Evolutionary conservation across 2,329 filamentous ascomycete genomes (phyloP).

Genomic region (Neophaeococcomyces aloes): DNA sequence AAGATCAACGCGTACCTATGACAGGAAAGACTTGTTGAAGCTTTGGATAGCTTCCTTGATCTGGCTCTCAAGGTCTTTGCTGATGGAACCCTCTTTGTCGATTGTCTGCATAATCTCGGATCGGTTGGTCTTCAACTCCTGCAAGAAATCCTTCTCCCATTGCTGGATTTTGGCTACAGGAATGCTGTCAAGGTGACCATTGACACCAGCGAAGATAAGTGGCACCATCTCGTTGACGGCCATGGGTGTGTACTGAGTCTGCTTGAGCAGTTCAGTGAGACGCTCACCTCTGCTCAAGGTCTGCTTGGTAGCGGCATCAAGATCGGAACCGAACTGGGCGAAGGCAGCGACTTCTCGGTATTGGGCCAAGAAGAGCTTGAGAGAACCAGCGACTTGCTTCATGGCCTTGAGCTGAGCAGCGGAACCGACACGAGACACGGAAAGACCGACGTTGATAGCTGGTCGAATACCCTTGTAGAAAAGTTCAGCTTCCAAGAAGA

Average conservation of each 20-base stretch:
- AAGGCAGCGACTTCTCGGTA: conserved; percentile 99
- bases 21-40: conserved; percentile 93
- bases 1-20: conserved; percentile 22
- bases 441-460: conserved; percentile 99
- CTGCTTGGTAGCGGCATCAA: conserved; percentile 98
- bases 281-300: conserved; percentile 96
- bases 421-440: conserved; percentile 98
- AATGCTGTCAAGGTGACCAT: conserved; percentile 80
- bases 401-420: conserved; percentile 99
- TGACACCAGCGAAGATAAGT: conserved; percentile 98
- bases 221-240: conserved; percentile 99
- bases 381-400: conserved; percentile 99
- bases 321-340: conserved; percentile 99
- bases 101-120: conserved; percentile 71
- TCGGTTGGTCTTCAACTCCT: conserved; percentile 87
- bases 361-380: conserved; percentile 99
- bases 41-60: conserved; percentile 58
- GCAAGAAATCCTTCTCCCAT: conserved; percentile 92
- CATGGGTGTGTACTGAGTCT: conserved; percentile 99
- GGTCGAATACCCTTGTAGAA: conserved; percentile 99
- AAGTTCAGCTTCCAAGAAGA: conserved; percentile 97
- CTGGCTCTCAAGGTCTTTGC: conserved; percentile 68
- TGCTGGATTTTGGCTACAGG: conserved; percentile 82
- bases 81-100: conserved; percentile 89
- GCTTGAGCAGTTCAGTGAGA: conserved; percentile 96